Base-by-base conservation (phyloP, 208 protist species). In the Leishmania turanica region DNA sequence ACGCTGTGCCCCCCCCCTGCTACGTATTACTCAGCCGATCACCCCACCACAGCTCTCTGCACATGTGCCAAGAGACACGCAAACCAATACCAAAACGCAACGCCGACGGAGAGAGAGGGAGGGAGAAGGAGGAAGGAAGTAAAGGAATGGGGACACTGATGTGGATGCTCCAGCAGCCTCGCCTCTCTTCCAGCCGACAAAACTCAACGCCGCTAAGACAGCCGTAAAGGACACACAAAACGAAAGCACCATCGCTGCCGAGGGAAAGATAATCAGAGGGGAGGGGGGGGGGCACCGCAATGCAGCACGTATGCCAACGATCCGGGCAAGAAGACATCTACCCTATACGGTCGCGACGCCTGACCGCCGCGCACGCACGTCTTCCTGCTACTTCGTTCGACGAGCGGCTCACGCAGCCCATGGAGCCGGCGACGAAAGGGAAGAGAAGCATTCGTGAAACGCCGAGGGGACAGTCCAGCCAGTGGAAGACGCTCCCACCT, bases 361-460 rank as follows among this genome's bases (percentile, higher is more conserved):
- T 27, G 15, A 1, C 27, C 69, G 40, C 40, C 45, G 45, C 9
- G 8, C 40, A 51, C 45, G 13, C 19, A n/a, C 13, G 6, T 62
- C 47, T 27, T 21, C 34, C 34, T 27, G 64, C 31, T 76, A 27
- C 60, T 54, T 42, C 19, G 47, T 42, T 62, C 31, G 9, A 34
- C 15, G 21, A 65, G 31, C 53, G 56, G 53, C 13, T 71, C 56
- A 49, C 78, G 76, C 42, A 75, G 78, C 78, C 53, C 78, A 68
- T 54, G 69, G 42, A 31, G 56, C 54, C 42, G 40, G 54, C 5
- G 27, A 68, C 64, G 68, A 64, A 3, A 42, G 54, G 68, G 31
- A 62, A 68, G 54, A 8, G 27, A 62, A 31, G 1, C 1, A 24
- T 37, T 76, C 34, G 6, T 51, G 42, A 31, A 27, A 51, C 69